Base-by-base conservation (phyloP, 257 asterid species). In the Nicotiana knightiana region DNA sequence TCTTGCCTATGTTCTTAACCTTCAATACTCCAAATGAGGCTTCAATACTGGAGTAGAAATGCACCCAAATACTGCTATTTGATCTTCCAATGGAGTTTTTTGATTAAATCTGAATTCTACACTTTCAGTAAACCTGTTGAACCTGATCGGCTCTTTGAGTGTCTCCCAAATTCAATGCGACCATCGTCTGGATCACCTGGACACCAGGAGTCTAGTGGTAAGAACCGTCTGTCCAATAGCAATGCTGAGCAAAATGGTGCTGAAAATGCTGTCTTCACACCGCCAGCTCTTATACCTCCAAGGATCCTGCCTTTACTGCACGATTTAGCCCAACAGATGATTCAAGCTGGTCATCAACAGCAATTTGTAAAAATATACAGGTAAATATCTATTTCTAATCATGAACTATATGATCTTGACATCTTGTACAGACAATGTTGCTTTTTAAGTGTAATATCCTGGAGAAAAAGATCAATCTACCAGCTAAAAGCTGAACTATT, bases 101-200 rank as follows among this genome's bases (percentile, higher is more conserved):
- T 24, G 65, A 9, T 46, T 81, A 66, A 30, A 76, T 76, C 63
- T 80, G 43, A 83, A 39, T 66, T 26, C 57, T 81, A 71, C 81
- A 48, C 76, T 84, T 89, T 76, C 97, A 96, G 98, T 91, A 93
- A 94, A 85, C 92, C 99, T 76, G 92, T 96, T 82, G 99, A 96
- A 87, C 99, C 98, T 63, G 99, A 96, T 82, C 91, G 93, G 54
- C 98, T 96, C 85, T 96, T 96, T 89, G 99, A 94, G 88, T 90
- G 99, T 84, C 99, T 96, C 57, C 99, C 99, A 83, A 93, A 89
- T 91, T 93, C 98, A 78, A 91, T 96, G 98, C 87, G 98, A 48
- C 99, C 98, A 85, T 88, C 93, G 33, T 88, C 98, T 70, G 99
- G 91, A 87, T 92, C 98, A 86, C 94, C 97, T 61, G 98, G 93